phyloP scores from a whole-genome alignment of 23 red algal genomes.

The Chondrus crispus region DNA sequence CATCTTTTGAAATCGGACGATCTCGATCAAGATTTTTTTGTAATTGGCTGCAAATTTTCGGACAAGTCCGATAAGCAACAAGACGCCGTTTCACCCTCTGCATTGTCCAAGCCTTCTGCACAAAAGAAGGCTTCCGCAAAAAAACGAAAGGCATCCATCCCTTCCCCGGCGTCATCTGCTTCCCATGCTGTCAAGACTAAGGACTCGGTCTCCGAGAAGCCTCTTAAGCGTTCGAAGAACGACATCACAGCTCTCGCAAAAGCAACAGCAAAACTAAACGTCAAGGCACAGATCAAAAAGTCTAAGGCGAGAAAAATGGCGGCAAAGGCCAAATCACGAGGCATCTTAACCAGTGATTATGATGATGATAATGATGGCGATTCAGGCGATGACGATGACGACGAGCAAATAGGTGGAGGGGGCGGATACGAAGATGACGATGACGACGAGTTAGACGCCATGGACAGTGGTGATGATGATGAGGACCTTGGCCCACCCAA shows the following conservation, averaged over 20 bases:
- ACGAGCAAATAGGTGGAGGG: constrained; percentile 20
- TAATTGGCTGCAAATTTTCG: constrained; percentile 46
- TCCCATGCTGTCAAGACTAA: background rate
- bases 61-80: background rate
- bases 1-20: background rate
- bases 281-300: background rate
- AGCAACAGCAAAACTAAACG: background rate
- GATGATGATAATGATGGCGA: constrained; percentile 33
- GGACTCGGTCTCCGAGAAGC: background rate
- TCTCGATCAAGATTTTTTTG: constrained; percentile 10
- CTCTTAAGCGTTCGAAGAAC: background rate
- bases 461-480: constrained; percentile 34
- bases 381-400: constrained; percentile 42
- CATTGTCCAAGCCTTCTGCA: background rate
- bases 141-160: background rate
- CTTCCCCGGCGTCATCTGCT: background rate
- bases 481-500: constrained; percentile 19
- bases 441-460: background rate
- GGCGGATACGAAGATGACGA: constrained; percentile 27
- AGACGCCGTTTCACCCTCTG: background rate
- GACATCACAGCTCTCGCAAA: background rate
- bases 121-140: background rate
- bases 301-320: background rate
- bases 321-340: background rate
- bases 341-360: background rate